These are phyloP conservation scores for Myochromella boudieri DNA, from an alignment of 768 basidiomycete genomes.

Conservation along the genomic window DNA sequence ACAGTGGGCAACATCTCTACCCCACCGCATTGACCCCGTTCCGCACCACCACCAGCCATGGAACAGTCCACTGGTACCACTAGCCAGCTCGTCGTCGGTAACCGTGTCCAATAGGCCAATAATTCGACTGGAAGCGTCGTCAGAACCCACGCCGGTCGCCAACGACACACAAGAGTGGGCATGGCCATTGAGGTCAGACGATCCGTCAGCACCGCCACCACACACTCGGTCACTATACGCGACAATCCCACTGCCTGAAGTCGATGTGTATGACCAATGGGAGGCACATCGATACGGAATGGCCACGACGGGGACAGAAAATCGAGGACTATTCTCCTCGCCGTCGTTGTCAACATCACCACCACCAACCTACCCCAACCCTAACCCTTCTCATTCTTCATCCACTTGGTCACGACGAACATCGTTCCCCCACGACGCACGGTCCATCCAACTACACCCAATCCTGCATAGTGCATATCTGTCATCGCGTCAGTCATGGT, in stretches of 20 bases:
- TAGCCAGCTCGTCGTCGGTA: too few species aligned
- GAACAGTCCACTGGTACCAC: too few species aligned
- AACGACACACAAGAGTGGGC: not conserved
- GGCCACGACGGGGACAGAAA: too few species aligned
- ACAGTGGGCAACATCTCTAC: too few species aligned
- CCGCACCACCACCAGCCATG: too few species aligned
- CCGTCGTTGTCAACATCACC: not conserved
- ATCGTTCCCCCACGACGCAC: not conserved
- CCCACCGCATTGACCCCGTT: too few species aligned
- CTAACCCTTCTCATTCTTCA: not conserved
- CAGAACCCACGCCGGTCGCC: not conserved
- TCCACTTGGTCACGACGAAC: not conserved
- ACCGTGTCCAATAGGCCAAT: too few species aligned
- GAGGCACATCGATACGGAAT: too few species aligned
- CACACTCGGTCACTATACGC: not conserved
- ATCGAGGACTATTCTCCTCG: too few species aligned
- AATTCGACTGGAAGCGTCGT: too few species aligned
- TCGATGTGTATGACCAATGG: too few species aligned
- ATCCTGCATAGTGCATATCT: conserved; percentile 1
- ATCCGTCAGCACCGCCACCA: not conserved
- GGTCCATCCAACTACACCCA: not conserved
- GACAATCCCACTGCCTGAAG: not conserved
- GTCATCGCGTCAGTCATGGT: not conserved
- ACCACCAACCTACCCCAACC: not conserved
- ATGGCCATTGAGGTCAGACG: not conserved